A percentile compares a stretch with the other conserved stretches of the same genome.
Evolutionary conservation across 179 eudicot genomes (phyloP).

Genomic region (Amaranthus tricolor): DNA sequence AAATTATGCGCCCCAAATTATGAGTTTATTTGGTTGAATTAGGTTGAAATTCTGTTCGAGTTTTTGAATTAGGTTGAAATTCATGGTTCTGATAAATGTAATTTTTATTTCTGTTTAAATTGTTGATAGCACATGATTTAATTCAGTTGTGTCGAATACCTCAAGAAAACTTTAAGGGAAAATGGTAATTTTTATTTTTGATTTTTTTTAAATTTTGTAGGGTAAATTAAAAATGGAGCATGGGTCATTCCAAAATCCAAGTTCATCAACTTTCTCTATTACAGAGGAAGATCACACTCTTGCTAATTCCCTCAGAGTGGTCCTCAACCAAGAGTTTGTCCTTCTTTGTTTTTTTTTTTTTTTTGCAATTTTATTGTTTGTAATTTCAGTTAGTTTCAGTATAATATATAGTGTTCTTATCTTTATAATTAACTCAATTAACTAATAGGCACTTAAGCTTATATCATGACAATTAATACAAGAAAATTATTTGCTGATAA

Average conservation of each 20-base stretch:
- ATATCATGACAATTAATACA: no score
- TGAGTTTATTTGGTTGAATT: no score
- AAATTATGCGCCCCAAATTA: no score
- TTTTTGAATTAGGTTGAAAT: no score
- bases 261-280: constrained; percentile 65
- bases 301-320: constrained; percentile 65
- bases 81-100: no score
- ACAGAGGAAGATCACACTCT: constrained; percentile 84
- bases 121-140: no score
- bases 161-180: background rate
- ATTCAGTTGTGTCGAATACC: background rate
- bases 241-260: constrained; percentile 58
- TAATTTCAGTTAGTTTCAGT: background rate
- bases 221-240: constrained; percentile 48
- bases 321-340: constrained; percentile 75
- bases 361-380: background rate
- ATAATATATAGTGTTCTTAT: background rate
- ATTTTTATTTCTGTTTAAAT: no score
- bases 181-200: background rate
- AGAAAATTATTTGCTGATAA: no score
- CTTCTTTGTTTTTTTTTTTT: background rate
- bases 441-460: no score
- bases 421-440: background rate
- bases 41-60: no score
- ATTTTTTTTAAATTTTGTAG: background rate